Base-by-base conservation (phyloP, 2,329 filamentous ascomycete genomes). In the Curvularia spicifera region DNA sequence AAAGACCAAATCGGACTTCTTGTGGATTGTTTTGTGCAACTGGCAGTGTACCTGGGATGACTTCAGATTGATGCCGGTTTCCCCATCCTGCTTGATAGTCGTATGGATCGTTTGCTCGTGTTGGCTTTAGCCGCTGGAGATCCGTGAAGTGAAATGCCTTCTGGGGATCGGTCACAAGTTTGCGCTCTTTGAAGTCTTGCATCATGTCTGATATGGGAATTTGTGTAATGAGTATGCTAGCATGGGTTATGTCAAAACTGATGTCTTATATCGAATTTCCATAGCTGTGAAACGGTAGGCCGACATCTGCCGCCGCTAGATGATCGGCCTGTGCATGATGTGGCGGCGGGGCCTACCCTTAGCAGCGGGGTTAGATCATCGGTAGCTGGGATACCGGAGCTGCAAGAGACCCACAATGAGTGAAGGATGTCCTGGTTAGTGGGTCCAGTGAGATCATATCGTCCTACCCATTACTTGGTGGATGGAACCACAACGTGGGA, bases 11-110 rank as follows among this genome's bases (percentile, higher is more conserved):
- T 22, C 78, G 70, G 13, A 74, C 70, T 57, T 76, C 76, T 35
- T 80, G 78, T 1, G 79, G 79, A 35, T 71, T 79, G 61, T 79
- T 80, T 59, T 79, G 78, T 3, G 73, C 78, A 28, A 76, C 72
- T 15, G 78, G 78, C 8, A 80, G 57, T 8, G 78, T 78, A 0
- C 78, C 78, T 5, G 78, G 78, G 40, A 80, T 79, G 3, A 78
- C 72, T 60, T 80, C 78, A 7, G 74, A 77, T 50, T 74, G 67
- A 51, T 79, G 76, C 55, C 75, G 69, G 54, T 77, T 78, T 47
- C 73, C 71, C 71, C 72, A 78, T 61, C 76, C 76, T 55, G 72
- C 66, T 56, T 74, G 71, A 35, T 77, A 78, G 20, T 76, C 70
- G 58, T 78, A 77, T 12, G 76, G 74, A 57, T 78, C 75, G 56